Evolutionary conservation across 1,284 basidiomycete genomes (phyloP), one percentile per base, ranked within the genome.

Genomic region (Cystobasidium pallidum): DNA sequence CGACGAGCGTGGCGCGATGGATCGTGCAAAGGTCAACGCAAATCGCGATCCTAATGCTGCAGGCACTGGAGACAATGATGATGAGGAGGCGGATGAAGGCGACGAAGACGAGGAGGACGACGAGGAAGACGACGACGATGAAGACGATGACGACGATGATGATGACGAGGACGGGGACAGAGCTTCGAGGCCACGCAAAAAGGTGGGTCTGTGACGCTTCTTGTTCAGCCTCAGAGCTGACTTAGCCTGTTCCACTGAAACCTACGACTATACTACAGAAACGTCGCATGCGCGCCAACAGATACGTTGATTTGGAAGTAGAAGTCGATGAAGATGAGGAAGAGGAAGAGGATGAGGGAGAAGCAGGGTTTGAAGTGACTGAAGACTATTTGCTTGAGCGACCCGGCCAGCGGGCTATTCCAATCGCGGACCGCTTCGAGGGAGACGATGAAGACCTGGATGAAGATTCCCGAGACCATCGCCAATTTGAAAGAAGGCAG

Each of bases 271-370:
- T 75, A 39, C 75, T 57, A 54, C 58, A 71, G 68, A 71, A 71
- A 57, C 68, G 68, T 45, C 45, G 68, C 45, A 52, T 71, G 57
- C 43, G 68, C 28, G 61, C 54, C 3, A 71, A 71, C 68, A 71
- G 64, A 51, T 71, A 71, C 61, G 68, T 71, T 52, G 68, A 71
- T 43, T 15, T 71, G 10, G 68, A 71, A 71, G 68, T 71, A 51
- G 68, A 71, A 57, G 68, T 71, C 30, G 83, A 95, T 3, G 92
- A 94, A 36, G 94, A 94, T 8, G 93, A 94, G 26, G 91, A 91
- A 41, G 92, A 92, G 74, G 87, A 86, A 75, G 88, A 85, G 24
- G 86, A 85, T 39, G 83, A 83, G 76, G 76, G 74, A 59, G 78
- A 78, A 45, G 78, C 81, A 75, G 76, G 82, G 76, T 79, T 79